These are phyloP conservation scores for Camellia oleifera DNA, from an alignment of 179 eudicot species.

Conservation along the genomic window DNA sequence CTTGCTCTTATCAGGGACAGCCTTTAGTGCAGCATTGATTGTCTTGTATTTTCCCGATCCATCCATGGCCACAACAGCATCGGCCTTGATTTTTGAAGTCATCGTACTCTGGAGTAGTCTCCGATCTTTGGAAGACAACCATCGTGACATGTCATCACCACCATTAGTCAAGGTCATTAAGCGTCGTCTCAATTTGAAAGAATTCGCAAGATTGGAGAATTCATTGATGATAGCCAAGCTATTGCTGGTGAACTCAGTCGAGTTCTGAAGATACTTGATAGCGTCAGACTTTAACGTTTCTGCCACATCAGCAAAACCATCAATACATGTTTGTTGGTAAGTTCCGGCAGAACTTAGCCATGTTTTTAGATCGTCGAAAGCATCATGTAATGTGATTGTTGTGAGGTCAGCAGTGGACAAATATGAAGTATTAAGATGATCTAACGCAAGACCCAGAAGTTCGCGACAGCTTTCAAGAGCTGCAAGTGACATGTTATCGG, in stretches of 20 bases:
- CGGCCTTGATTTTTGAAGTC: constrained; percentile 12
- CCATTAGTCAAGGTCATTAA: constrained; percentile 12
- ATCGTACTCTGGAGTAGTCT: constrained; percentile 23
- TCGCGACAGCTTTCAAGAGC: constrained; percentile 36
- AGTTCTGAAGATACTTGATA: constrained; percentile 20
- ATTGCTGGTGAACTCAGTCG: constrained; percentile 44
- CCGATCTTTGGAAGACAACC: constrained; percentile 30
- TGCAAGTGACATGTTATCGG: constrained; percentile 13
- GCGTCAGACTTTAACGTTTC: background rate
- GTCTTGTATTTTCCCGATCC: constrained; percentile 29
- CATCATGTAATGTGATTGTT: background rate
- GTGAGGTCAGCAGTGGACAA: background rate
- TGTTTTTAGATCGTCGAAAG: constrained; percentile 27
- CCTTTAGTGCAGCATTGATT: constrained; percentile 30
- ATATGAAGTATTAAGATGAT: constrained; percentile 33
- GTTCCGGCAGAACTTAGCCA: constrained; percentile 44
- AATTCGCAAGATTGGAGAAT: constrained; percentile 14
- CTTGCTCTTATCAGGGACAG: constrained; percentile 36
- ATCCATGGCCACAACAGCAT: constrained; percentile 32
- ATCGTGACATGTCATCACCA: constrained; percentile 16
- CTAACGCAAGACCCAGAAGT: constrained; percentile 35
- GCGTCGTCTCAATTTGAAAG: constrained; percentile 20
- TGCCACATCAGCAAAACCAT: constrained; percentile 22
- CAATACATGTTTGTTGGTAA: constrained; percentile 39
- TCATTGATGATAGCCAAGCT: constrained; percentile 29